These are phyloP conservation scores for Aspergillus glaucus DNA, from an alignment of 2,329 filamentous ascomycete species.

Conservation along the genomic window DNA sequence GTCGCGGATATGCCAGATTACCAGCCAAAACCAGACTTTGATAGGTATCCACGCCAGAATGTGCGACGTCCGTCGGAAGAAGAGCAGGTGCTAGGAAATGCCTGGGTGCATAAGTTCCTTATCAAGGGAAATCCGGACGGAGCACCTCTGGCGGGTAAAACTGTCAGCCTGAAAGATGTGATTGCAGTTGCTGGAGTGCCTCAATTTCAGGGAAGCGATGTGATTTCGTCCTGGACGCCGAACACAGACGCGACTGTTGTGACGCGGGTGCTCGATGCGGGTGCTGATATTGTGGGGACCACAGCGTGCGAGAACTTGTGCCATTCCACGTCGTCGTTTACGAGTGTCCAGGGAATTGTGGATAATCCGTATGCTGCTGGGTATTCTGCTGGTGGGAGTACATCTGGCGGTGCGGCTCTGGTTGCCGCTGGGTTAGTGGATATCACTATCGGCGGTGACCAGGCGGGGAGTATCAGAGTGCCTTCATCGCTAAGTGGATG, in stretches of 20 bases:
- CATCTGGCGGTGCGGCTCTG: constrained; percentile 22
- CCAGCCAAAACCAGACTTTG: constrained; percentile 36
- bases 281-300: constrained; percentile 46
- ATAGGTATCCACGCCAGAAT: constrained; percentile 41
- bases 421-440: constrained; percentile 21
- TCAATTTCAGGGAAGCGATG: constrained; percentile 48
- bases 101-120: constrained; percentile 48
- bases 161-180: constrained; percentile 50
- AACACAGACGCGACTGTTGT: constrained; percentile 51
- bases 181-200: constrained; percentile 51
- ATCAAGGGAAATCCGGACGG: constrained; percentile 32
- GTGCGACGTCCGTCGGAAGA: constrained; percentile 33
- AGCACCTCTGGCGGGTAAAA: constrained; percentile 37
- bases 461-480: constrained; percentile 28
- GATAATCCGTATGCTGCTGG: constrained; percentile 23
- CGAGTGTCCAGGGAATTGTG: constrained; percentile 21
- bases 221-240: constrained; percentile 46
- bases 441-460: constrained; percentile 28
- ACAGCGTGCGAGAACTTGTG: constrained; percentile 51
- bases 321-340: constrained; percentile 24
- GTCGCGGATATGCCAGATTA: constrained; percentile 44
- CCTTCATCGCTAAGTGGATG: constrained; percentile 40
- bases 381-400: constrained; percentile 25
- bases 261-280: constrained; percentile 45
- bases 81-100: constrained; percentile 44